Percentiles rank a stretch among this genome's conserved stretches.
phyloP scores from a whole-genome alignment of 73 alveolate genomes.

The Paramecium tetraurelia region DNA sequence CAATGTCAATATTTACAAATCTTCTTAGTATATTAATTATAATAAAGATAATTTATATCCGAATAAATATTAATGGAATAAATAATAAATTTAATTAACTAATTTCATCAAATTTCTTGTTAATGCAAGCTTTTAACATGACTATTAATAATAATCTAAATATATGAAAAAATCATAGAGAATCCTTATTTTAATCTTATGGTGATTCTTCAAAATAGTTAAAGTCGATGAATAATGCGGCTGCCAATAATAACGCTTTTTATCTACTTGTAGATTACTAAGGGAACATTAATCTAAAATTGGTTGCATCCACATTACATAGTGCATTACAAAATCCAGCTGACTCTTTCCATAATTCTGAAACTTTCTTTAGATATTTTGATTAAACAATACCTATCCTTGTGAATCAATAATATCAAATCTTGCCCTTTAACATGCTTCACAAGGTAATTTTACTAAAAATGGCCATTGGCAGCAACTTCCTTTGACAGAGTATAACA shows the following conservation, averaged over 20 bases:
- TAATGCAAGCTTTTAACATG: neutral
- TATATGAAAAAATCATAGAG: neutral
- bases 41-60: no score
- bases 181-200: neutral
- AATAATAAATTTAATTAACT: neutral
- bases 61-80: neutral
- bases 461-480: conserved; percentile 54
- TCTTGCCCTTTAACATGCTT: conserved; percentile 36
- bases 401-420: neutral
- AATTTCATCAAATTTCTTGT: neutral
- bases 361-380: neutral
- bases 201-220: conserved; percentile 37
- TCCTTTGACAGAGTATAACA: neutral
- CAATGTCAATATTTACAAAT: no score
- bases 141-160: neutral
- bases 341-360: conserved; percentile 43
- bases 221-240: neutral
- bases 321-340: conserved; percentile 29
- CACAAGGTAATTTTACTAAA: conserved; percentile 11
- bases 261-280: neutral
- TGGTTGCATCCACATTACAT: neutral
- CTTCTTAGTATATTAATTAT: no score
- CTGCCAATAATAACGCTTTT: neutral
- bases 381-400: neutral
- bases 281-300: conserved; percentile 13